Evolutionary conservation across 2,329 filamentous ascomycete genomes (phyloP), one percentile per base, ranked within the genome.

Genomic region (Cladosporium cucumerinum): DNA sequence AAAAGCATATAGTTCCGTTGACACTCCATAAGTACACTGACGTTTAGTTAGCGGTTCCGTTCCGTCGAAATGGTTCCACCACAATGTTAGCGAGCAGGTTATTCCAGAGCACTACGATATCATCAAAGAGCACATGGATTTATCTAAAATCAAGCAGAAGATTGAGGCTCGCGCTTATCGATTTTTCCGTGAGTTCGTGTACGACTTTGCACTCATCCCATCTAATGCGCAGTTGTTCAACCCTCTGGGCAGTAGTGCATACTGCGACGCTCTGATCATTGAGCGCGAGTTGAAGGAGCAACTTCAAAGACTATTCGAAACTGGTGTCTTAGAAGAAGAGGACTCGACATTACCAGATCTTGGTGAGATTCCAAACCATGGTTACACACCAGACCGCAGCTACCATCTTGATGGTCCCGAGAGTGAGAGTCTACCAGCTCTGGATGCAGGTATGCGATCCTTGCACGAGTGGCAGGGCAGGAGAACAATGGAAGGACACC

Each of bases 211-310:
- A 21, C 84, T 96, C 72, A 96, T 99, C 69, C 90, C 90, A 65
- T 92, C 97, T 80, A 99, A 99, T 78, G 94, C 95, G 55, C 94
- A 98, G 79, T 92, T 97, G 30, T 99, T 97, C 81, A 99, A 99
- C 76, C 86, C 93, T 34, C 92, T 93, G 1, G 93, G 92, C 61
- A 93, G 92, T 51, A 89, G 89, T 67, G 93, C 96, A 43, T 98
- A 97, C 73, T 86, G 91, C 66, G 92, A 97, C 76, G 94, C 95
- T 48, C 85, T 94, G 63, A 86, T 90, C 28, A 84, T 99, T 66
- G 88, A 87, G 77, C 82, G 78, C 65, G 81, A 93, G 2, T 87
- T 97, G 70, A 84, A 89, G 70, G 81, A 84, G 49, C 90, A 97
- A 77, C 82, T 98, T 46, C 82, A 89, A 73, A 90, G 91, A 75